These are phyloP conservation scores for Megacollybia marginata DNA, from an alignment of 768 basidiomycete genomes.

Conservation along the genomic window DNA sequence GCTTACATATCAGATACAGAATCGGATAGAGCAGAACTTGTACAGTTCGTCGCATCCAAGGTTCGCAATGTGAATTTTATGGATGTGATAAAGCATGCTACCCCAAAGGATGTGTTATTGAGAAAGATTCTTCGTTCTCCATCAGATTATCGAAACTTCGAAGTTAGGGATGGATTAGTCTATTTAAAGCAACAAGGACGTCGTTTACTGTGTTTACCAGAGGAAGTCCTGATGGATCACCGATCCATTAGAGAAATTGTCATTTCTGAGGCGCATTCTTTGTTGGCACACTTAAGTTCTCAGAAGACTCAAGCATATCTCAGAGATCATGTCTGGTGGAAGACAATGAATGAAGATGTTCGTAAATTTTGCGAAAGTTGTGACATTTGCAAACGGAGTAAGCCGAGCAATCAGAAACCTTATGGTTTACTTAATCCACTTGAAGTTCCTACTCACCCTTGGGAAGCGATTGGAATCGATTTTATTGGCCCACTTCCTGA, in stretches of 20 bases:
- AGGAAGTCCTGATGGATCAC: background rate
- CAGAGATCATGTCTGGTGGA: no score
- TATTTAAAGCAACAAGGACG: background rate
- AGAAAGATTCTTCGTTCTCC: background rate
- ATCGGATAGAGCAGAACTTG: background rate
- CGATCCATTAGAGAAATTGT: slow-evolving; percentile 1
- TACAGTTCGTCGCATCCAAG: background rate
- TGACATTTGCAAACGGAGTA: no score
- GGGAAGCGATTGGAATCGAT: slow-evolving; percentile 12
- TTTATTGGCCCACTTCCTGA: no score
- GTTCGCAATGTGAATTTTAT: background rate
- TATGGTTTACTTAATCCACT: slow-evolving; percentile 10
- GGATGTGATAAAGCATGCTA: background rate
- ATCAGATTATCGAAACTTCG: background rate
- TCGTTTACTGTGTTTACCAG: background rate
- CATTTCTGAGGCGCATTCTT: no score
- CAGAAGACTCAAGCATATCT: background rate
- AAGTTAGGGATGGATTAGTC: background rate
- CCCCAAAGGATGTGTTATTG: background rate
- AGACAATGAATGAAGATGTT: no score
- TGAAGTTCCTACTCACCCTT: slow-evolving; percentile 8
- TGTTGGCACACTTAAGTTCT: slow-evolving; percentile 2
- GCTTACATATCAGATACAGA: background rate
- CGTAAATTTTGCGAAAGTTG: background rate
- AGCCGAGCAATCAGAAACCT: no score